These are phyloP conservation scores for Nigrograna mackinnonii DNA, from an alignment of 2,329 filamentous ascomycete genomes.

Conservation along the genomic window DNA sequence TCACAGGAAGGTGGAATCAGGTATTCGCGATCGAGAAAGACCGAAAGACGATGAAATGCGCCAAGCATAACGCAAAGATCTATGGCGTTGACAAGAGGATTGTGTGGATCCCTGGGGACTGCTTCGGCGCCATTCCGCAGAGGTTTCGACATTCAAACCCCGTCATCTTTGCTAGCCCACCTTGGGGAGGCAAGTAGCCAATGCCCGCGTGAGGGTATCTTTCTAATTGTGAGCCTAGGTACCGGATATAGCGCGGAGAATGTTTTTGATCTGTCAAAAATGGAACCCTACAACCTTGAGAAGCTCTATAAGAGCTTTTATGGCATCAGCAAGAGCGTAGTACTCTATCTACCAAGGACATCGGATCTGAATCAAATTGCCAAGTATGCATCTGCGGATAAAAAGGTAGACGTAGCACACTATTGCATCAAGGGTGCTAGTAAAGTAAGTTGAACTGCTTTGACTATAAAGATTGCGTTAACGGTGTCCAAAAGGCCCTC, in stretches of 20 bases:
- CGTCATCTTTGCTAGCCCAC: conserved; percentile 72
- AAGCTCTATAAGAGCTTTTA: conserved; percentile 45
- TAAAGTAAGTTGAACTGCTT: conserved; percentile 62
- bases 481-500: conserved; percentile 46
- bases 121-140: conserved; percentile 71
- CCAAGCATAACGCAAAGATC: conserved; percentile 85
- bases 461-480: neutral
- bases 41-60: conserved; percentile 78
- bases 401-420: conserved; percentile 57
- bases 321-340: conserved; percentile 55
- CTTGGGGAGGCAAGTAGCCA: conserved; percentile 67
- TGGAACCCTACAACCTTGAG: conserved; percentile 80
- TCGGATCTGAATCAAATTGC: conserved; percentile 44
- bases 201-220: neutral
- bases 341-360: conserved; percentile 78
- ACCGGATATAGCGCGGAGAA: conserved; percentile 66
- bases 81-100: conserved; percentile 81
- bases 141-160: conserved; percentile 55
- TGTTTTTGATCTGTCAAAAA: conserved; percentile 80
- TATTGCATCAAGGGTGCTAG: conserved; percentile 91
- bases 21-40: conserved; percentile 91
- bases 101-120: conserved; percentile 85
- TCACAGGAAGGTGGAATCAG: conserved; percentile 75
- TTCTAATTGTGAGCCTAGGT: conserved; percentile 46
- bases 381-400: conserved; percentile 31